Conservation (phyloP, 1,284 basidiomycete species). For the Irpex sp. region DNA sequence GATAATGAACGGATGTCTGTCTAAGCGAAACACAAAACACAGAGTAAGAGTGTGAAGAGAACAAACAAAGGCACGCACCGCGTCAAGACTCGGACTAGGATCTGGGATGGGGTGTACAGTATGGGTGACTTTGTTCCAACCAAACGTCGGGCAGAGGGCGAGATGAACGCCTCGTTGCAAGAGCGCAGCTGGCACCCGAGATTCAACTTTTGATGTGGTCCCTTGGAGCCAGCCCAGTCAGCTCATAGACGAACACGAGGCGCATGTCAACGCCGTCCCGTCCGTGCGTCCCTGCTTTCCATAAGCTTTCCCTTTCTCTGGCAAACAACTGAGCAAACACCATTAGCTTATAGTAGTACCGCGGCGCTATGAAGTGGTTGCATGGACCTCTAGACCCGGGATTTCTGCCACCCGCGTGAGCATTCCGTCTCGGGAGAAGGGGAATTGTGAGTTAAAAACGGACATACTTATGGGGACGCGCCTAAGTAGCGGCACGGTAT, state of each 20-base stretch:
- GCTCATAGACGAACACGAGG: slow-evolving; percentile 18
- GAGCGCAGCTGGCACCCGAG: slow-evolving; percentile 13
- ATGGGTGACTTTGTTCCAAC: background rate
- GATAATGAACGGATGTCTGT: background rate
- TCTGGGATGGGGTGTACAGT: background rate
- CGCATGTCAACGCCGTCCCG: background rate
- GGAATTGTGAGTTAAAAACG: background rate
- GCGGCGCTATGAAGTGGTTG: slow-evolving; percentile 8
- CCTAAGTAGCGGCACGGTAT: background rate
- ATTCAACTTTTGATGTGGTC: slow-evolving; percentile 7
- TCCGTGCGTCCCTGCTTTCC: background rate
- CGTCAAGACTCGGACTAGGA: background rate
- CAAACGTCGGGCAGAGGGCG: slow-evolving; percentile 17
- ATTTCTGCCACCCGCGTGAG: background rate
- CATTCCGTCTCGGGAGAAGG: background rate
- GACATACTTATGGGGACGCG: no score
- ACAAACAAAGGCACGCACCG: background rate
- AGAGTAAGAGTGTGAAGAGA: slow-evolving; percentile 1
- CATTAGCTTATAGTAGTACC: slow-evolving; percentile 11
- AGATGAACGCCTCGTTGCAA: slow-evolving; percentile 29
- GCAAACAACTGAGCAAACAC: background rate
- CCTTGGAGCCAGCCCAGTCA: background rate
- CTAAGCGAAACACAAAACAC: background rate
- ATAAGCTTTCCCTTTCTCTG: background rate
- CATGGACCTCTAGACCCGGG: background rate